phyloP scores from a whole-genome alignment of 768 basidiomycete genomes.

The Xerocomus potaroensis region DNA sequence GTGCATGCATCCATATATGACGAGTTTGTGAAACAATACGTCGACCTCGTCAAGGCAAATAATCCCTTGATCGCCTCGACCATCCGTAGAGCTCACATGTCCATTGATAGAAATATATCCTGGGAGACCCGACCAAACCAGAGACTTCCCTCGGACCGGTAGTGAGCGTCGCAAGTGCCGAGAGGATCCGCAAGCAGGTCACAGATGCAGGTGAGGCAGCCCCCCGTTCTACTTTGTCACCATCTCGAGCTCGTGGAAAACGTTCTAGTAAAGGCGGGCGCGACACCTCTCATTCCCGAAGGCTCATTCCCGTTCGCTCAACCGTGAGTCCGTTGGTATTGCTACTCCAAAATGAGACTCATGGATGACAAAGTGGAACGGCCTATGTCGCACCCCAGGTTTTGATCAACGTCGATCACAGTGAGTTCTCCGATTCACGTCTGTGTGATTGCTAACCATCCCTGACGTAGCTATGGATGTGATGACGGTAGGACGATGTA shows the following conservation, averaged over 20 bases:
- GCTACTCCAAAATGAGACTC: too few species aligned
- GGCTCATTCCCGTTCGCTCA: constrained; percentile 63
- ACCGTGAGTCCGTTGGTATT: constrained; percentile 42
- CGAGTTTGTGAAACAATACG: constrained; percentile 69
- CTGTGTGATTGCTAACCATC: constrained; percentile 1
- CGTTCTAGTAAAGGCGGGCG: constrained; percentile 72
- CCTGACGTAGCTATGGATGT: constrained; percentile 71
- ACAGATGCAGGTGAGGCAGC: constrained; percentile 64
- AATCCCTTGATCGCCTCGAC: background rate
- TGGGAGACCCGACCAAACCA: constrained; percentile 78
- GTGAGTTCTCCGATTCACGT: constrained; percentile 41
- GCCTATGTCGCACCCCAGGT: constrained; percentile 92
- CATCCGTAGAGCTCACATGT: background rate
- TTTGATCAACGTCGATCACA: constrained; percentile 81
- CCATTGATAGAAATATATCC: constrained; percentile 58
- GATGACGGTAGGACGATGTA: constrained; percentile 61
- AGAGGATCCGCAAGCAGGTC: constrained; percentile 82
- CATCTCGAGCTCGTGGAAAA: background rate
- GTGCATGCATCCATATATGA: constrained; percentile 86
- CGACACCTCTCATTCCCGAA: constrained; percentile 68
- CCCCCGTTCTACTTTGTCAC: background rate
- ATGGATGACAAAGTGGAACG: constrained; percentile 50
- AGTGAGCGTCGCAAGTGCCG: constrained; percentile 81
- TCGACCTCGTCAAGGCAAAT: constrained; percentile 64
- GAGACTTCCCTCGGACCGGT: constrained; percentile 90